Evolutionary conservation across 495 filamentous ascomycete genomes (phyloP), one percentile per base, ranked within the genome.

Genomic region (Aspergillus bridgeri): DNA sequence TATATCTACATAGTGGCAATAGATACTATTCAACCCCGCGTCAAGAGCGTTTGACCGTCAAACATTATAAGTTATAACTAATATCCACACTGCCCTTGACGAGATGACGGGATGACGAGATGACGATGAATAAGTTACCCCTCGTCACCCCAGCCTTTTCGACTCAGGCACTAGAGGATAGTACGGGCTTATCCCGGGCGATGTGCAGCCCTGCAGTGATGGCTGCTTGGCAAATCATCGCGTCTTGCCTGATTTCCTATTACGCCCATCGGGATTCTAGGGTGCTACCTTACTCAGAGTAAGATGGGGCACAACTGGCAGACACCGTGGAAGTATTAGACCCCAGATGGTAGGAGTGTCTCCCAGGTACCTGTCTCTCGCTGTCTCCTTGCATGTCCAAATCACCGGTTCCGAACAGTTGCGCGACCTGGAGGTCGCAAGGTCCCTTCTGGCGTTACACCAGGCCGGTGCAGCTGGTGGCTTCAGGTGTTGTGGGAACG

Each of bases 111-210:
- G 29, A 2, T 33, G 29, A 9, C 8, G 6, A 9, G 33, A 38
- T 38, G 33, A 38, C 33, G 33, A 38, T 38, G 33, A 38, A 38
- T 38, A 38, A 38, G 33, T 38, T 4, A 15, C 33, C 3, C 17
- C 13, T 15, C 9, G 7, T 38, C 33, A 38, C 17, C 33, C 33
- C 9, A 4, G 33, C 33, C 33, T 2, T 38, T 38, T 38, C 9
- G 33, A 38, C 17, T 38, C 33, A 38, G 13, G 33, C 33, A 38
- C 9, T 15, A 38, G 9, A 11, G 33, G 33, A 38, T 38, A 44
- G 42, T 27, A 53, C 49, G 46, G 46, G 44, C 46, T 48, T 38
- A 54, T 51, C 49, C 51, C 55, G 53, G 47, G 55, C 54, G 54
- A 48, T 50, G 29, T 53, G 47, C 55, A 58, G 59, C 46, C 42